phyloP scores from a whole-genome alignment of 768 basidiomycete species.

The Lactarius psammicola region DNA sequence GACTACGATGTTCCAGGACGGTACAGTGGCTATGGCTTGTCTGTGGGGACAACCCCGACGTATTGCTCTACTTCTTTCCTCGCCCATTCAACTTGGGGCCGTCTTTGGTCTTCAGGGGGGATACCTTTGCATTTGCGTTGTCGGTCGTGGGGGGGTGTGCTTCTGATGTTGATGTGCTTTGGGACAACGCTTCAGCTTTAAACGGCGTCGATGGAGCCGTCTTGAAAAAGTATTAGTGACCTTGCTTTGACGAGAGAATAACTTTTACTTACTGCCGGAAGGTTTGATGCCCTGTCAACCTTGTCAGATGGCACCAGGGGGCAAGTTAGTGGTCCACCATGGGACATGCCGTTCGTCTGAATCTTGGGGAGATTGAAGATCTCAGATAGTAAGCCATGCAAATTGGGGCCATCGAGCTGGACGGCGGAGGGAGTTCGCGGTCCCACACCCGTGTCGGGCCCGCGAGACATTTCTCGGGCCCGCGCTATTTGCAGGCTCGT shows the following conservation, averaged over 20 bases:
- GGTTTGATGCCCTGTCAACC: slow-evolving; percentile 12
- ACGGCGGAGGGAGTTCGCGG: slow-evolving; percentile 16
- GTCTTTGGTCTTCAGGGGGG: neutral
- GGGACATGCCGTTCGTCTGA: neutral
- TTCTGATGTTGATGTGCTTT: slow-evolving; percentile 9
- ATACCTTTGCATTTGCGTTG: neutral
- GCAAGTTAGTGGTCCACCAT: slow-evolving; percentile 5
- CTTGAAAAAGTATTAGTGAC: neutral
- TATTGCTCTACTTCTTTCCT: neutral
- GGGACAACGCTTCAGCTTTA: slow-evolving; percentile 10
- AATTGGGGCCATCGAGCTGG: slow-evolving; percentile 1
- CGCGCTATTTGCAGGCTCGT: slow-evolving; percentile 40
- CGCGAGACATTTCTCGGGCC: slow-evolving; percentile 38
- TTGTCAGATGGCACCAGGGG: neutral
- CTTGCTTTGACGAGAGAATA: neutral
- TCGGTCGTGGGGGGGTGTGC: slow-evolving; percentile 2
- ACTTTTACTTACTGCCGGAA: slow-evolving; percentile 11
- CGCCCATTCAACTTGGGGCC: neutral
- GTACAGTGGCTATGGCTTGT: neutral
- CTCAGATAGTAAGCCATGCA: neutral
- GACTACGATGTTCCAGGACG: neutral
- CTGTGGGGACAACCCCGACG: slow-evolving; percentile 1
- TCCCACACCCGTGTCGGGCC: slow-evolving; percentile 11
- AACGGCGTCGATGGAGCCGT: slow-evolving; percentile 18
- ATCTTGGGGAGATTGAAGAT: slow-evolving; percentile 16